Evolutionary conservation across 208 protist species (phyloP).

Genomic region (Acanthamoeba royreba): DNA sequence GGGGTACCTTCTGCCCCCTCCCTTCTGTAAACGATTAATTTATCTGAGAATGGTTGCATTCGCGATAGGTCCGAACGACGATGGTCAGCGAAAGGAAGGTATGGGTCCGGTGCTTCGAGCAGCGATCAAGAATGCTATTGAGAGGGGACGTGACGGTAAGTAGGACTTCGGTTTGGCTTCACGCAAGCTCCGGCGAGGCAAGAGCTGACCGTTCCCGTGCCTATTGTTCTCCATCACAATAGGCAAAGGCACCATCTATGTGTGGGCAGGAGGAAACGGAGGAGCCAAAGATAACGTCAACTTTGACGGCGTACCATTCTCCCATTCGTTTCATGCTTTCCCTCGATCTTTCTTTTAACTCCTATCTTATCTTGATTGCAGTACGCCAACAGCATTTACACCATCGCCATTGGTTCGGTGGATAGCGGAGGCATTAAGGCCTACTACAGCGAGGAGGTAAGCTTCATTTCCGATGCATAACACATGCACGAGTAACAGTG

Average conservation of each 20-base stretch:
- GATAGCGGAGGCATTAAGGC: neutral
- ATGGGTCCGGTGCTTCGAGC: neutral
- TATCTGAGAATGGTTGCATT: neutral
- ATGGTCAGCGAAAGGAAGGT: neutral
- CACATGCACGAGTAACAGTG: neutral
- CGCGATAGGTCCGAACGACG: neutral
- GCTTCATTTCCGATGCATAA: neutral
- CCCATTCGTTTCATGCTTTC: neutral
- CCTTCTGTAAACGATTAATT: neutral
- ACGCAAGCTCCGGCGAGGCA: no score
- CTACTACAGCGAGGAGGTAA: neutral
- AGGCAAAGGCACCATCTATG: neutral
- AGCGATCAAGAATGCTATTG: neutral
- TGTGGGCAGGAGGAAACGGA: neutral
- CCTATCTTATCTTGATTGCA: neutral
- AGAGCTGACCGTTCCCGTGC: no score
- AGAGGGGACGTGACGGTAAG: neutral
- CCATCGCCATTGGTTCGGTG: neutral
- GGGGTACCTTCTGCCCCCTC: neutral
- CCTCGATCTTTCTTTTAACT: neutral
- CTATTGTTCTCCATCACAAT: neutral
- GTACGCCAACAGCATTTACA: constrained; percentile 13
- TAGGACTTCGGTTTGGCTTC: no score
- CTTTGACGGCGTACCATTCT: neutral
- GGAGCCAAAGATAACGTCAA: neutral